Evolutionary conservation across 2,329 filamentous ascomycete genomes (phyloP).

Genomic region (Stagonosporopsis vannaccii): DNA sequence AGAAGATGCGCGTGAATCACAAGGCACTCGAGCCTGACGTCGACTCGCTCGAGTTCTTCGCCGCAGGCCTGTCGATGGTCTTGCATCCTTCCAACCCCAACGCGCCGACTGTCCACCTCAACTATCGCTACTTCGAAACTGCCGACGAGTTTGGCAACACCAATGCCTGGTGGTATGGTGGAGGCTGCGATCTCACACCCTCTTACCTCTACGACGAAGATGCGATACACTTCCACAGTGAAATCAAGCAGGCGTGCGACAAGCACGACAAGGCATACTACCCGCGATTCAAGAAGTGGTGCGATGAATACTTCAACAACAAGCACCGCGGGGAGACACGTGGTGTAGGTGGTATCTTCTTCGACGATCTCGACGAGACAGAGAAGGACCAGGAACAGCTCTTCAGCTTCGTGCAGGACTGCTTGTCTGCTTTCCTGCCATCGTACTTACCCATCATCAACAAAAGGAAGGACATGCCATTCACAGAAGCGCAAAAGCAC

Average conservation of each 20-base stretch:
- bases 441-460: slow-evolving; percentile 90
- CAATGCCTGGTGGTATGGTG: slow-evolving; percentile 98
- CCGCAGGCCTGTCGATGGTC: slow-evolving; percentile 89
- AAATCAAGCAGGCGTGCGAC: slow-evolving; percentile 91
- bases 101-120: slow-evolving; percentile 96
- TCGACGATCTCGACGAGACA: slow-evolving; percentile 90
- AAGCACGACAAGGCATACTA: slow-evolving; percentile 93
- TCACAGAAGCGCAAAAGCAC: slow-evolving; percentile 82
- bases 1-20: slow-evolving; percentile 86
- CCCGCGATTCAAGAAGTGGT: slow-evolving; percentile 96
- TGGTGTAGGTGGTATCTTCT: slow-evolving; percentile 96
- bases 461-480: slow-evolving; percentile 90
- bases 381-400: slow-evolving; percentile 88
- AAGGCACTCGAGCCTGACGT: slow-evolving; percentile 83
- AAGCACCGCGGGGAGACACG: slow-evolving; percentile 88
- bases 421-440: slow-evolving; percentile 85
- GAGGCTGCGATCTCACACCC: slow-evolving; percentile 91
- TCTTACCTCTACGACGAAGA: slow-evolving; percentile 97
- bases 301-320: slow-evolving; percentile 95
- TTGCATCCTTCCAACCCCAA: slow-evolving; percentile 94
- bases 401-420: slow-evolving; percentile 88
- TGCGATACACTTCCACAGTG: slow-evolving; percentile 93
- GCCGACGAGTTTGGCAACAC: slow-evolving; percentile 80
- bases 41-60: slow-evolving; percentile 92
- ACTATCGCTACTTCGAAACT: slow-evolving; percentile 99